Evolutionary conservation across 139 green algal species (phyloP).

Genomic region (Tetradesmus obliquus): DNA sequence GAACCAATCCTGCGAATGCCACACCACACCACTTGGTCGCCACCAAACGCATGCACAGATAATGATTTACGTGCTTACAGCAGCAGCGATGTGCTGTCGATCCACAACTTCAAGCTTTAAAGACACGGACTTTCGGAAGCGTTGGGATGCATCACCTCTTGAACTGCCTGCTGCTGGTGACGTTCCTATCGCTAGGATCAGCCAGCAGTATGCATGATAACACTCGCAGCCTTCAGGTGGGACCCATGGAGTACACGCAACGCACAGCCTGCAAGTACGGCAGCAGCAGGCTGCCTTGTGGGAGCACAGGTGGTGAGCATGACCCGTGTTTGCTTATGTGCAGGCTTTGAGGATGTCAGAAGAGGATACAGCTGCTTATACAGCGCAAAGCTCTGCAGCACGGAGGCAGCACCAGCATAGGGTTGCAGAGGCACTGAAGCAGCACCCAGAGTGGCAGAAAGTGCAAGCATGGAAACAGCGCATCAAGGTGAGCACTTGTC

Average conservation of each 20-base stretch:
- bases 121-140: not conserved
- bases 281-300: not conserved
- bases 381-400: not conserved
- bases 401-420: not conserved
- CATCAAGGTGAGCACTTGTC: not conserved
- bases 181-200: not conserved
- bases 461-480: conserved; percentile 1
- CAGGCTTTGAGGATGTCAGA: not conserved
- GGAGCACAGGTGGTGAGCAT: not conserved
- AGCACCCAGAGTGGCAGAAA: conserved; percentile 19
- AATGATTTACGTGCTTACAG: too few species aligned
- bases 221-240: not conserved
- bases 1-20: not conserved
- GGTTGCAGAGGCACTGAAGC: not conserved
- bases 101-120: too few species aligned
- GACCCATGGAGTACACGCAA: not conserved
- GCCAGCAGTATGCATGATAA: not conserved
- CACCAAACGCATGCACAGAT: too few species aligned
- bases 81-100: too few species aligned
- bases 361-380: not conserved
- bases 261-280: not conserved
- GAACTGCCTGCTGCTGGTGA: not conserved
- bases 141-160: not conserved
- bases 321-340: not conserved
- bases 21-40: too few species aligned